phyloP scores from a whole-genome alignment of 805 yeast genomes.

The Danielozyma ontarioensis region DNA sequence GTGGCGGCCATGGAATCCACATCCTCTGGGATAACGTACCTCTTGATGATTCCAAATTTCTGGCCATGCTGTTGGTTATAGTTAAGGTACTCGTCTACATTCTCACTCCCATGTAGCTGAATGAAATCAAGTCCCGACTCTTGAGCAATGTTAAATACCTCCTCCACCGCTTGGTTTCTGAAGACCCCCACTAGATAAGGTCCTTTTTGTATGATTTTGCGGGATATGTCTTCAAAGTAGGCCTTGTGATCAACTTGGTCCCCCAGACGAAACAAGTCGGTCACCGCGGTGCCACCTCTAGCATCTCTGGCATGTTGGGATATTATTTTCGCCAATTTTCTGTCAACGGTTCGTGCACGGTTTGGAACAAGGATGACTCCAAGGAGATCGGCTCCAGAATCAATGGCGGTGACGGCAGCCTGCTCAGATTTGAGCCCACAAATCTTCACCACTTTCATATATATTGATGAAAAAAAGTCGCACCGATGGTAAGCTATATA shows the following conservation, averaged over 20 bases:
- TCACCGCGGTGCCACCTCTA: constrained; percentile 14
- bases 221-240: constrained; percentile 25
- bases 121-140: constrained; percentile 64
- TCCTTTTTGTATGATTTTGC: constrained; percentile 36
- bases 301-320: constrained; percentile 20
- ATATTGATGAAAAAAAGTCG: background rate
- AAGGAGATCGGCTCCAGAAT: constrained; percentile 65
- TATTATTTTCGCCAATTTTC: constrained; percentile 22
- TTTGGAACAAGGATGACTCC: constrained; percentile 89
- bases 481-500: too few relatives aligned
- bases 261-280: constrained; percentile 11
- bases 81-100: constrained; percentile 47
- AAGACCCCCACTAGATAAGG: constrained; percentile 87
- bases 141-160: constrained; percentile 42
- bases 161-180: constrained; percentile 69
- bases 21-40: constrained; percentile 61
- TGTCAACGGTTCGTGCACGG: constrained; percentile 61
- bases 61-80: constrained; percentile 27
- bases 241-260: constrained; percentile 12
- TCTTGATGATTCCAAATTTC: constrained; percentile 60
- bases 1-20: constrained; percentile 29
- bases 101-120: constrained; percentile 75
- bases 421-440: constrained; percentile 73
- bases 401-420: constrained; percentile 69
- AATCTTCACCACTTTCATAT: constrained; percentile 57